phyloP scores from a whole-genome alignment of 1,284 basidiomycete species.

The Marasmius tenuissimus region DNA sequence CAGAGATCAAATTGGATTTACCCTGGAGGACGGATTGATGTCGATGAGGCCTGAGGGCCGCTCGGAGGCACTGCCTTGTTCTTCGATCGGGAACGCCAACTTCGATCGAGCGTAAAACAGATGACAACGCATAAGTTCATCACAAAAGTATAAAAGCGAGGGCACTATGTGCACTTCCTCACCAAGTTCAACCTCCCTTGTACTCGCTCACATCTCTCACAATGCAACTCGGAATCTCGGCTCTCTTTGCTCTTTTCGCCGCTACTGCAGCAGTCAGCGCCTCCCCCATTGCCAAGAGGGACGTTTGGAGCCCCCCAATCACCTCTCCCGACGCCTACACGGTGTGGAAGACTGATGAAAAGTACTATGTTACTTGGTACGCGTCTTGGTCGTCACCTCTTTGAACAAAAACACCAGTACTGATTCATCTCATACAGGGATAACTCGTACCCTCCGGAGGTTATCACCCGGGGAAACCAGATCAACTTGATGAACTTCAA shows the following conservation, averaged over 20 bases:
- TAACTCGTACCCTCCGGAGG: constrained; percentile 4
- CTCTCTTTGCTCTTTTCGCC: neutral
- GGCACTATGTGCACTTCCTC: neutral
- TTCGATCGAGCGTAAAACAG: too few relatives aligned
- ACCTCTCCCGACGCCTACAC: constrained; percentile 7
- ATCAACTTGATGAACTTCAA: neutral
- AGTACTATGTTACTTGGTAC: constrained; percentile 11
- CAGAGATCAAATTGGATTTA: too few relatives aligned
- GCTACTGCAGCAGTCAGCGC: neutral
- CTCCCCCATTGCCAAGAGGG: neutral
- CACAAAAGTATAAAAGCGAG: neutral
- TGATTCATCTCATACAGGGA: neutral
- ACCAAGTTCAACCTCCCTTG: neutral
- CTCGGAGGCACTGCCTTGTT: too few relatives aligned
- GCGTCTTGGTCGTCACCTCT: neutral
- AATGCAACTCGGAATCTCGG: neutral
- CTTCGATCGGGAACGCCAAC: too few relatives aligned
- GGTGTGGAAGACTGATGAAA: constrained; percentile 5
- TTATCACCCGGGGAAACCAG: neutral
- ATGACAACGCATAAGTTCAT: neutral
- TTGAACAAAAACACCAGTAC: neutral
- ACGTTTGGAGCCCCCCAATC: constrained; percentile 9
- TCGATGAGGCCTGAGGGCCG: too few relatives aligned
- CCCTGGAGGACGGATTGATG: too few relatives aligned
- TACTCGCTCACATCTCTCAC: neutral